Percentiles rank a stretch among this genome's conserved stretches.
phyloP scores from a whole-genome alignment of 148 eudicot species.

The Silene conica region DNA sequence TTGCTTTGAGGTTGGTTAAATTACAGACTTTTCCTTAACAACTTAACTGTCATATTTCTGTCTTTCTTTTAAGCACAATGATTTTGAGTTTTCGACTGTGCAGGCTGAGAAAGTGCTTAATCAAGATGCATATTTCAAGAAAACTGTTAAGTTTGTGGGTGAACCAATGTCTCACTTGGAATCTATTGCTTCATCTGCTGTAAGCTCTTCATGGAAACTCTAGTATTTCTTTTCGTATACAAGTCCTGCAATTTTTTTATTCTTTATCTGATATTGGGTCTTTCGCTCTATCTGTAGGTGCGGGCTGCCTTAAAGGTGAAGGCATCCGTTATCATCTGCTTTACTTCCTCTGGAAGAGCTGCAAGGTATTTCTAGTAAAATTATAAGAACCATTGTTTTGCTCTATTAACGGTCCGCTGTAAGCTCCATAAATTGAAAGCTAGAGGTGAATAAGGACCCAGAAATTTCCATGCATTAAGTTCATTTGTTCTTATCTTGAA shows the following conservation, averaged over 20 bases:
- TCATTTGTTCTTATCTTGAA: too few species aligned
- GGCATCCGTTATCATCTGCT: constrained; percentile 93
- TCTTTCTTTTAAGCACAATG: neutral
- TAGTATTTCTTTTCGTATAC: neutral
- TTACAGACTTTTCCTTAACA: too few species aligned
- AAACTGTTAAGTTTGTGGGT: constrained; percentile 40
- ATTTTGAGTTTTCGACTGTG: neutral
- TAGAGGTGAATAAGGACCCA: too few species aligned
- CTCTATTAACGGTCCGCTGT: neutral
- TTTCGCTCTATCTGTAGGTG: constrained; percentile 38
- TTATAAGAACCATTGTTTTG: neutral
- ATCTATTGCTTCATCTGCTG: constrained; percentile 44
- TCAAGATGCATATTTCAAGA: constrained; percentile 44
- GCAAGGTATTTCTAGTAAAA: constrained; percentile 49
- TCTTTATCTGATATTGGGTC: neutral
- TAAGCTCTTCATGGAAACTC: constrained; percentile 19
- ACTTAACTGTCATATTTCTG: too few species aligned
- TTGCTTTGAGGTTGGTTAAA: constrained; percentile 68
- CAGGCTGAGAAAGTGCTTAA: constrained; percentile 47
- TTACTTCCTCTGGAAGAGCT: constrained; percentile 96
- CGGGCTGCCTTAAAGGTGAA: constrained; percentile 91
- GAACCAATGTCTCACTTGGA: constrained; percentile 45
- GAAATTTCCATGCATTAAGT: too few species aligned
- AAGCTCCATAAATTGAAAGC: too few species aligned
- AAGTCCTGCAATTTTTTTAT: neutral